Percentiles rank a stretch among this genome's conserved stretches.
phyloP scores from a whole-genome alignment of 2,329 filamentous ascomycete genomes.

The Ophiosphaerella narmari region DNA sequence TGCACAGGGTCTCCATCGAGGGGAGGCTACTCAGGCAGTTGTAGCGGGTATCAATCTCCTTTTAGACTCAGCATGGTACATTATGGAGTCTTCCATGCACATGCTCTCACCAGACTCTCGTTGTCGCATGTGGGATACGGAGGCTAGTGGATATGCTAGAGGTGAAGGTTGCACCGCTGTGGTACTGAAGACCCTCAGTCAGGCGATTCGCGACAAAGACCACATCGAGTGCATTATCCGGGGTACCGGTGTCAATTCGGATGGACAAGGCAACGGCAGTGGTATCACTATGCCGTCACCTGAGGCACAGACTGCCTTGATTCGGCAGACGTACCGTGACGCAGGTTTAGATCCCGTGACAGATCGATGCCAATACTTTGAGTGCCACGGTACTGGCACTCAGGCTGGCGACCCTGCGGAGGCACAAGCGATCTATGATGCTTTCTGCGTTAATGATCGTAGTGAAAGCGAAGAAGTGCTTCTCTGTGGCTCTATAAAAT shows the following conservation, averaged over 20 bases:
- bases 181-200: constrained; percentile 7
- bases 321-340: constrained; percentile 40
- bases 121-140: too few relatives aligned
- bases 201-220: constrained; percentile 55
- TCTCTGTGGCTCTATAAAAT: constrained; percentile 27
- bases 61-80: too few relatives aligned
- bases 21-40: too few relatives aligned
- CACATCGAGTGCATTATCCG: constrained; percentile 49
- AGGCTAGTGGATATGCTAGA: too few relatives aligned
- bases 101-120: too few relatives aligned
- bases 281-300: constrained; percentile 46
- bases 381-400: constrained; percentile 51
- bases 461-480: background rate
- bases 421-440: constrained; percentile 21
- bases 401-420: constrained; percentile 38
- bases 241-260: constrained; percentile 43
- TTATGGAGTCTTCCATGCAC: too few relatives aligned
- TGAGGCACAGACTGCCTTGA: constrained; percentile 50
- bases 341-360: constrained; percentile 40
- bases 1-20: too few relatives aligned
- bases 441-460: constrained; percentile 8
- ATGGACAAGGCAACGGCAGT: constrained; percentile 45
- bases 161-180: too few relatives aligned
- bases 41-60: too few relatives aligned
- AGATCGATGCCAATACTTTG: constrained; percentile 37